Evolutionary conservation across 2,329 filamentous ascomycete species (phyloP).

Genomic region (Decorospora gaudefroyi): DNA sequence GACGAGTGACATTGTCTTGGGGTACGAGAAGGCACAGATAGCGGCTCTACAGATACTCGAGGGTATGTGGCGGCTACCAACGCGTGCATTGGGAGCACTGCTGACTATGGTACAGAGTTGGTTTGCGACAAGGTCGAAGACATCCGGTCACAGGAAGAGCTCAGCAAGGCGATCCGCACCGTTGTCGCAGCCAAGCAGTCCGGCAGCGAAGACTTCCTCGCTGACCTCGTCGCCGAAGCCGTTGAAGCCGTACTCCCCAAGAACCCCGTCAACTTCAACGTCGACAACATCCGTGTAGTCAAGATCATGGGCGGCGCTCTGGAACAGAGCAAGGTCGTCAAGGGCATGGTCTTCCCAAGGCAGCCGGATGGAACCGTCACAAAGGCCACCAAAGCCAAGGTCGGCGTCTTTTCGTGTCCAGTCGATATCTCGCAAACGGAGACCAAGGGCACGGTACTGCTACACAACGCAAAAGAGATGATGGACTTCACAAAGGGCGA

Average conservation of each 20-base stretch:
- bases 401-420: conserved; percentile 93
- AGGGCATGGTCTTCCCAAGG: conserved; percentile 97
- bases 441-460: conserved; percentile 95
- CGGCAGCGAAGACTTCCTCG: conserved; percentile 86
- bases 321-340: conserved; percentile 91
- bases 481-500: conserved; percentile 97
- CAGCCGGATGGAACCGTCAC: conserved; percentile 90
- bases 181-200: conserved; percentile 97
- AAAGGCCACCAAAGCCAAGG: conserved; percentile 90
- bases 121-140: conserved; percentile 89
- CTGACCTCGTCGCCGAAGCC: conserved; percentile 81
- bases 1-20: conserved; percentile 94
- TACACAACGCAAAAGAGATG: conserved; percentile 99
- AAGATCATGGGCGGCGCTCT: conserved; percentile 99
- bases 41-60: conserved; percentile 85
- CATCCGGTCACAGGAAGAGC: conserved; percentile 76
- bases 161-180: conserved; percentile 93
- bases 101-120: conserved; percentile 62
- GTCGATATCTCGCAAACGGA: conserved; percentile 96
- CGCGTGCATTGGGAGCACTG: not conserved
- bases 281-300: conserved; percentile 97
- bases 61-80: conserved; percentile 50
- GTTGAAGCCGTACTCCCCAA: conserved; percentile 89
- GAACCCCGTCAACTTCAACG: conserved; percentile 94
- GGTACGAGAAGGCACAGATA: conserved; percentile 92